Evolutionary conservation across 352 stramenopile species (phyloP), one percentile per base, ranked within the genome.

Genomic region (Globisporangium iwayamae): DNA sequence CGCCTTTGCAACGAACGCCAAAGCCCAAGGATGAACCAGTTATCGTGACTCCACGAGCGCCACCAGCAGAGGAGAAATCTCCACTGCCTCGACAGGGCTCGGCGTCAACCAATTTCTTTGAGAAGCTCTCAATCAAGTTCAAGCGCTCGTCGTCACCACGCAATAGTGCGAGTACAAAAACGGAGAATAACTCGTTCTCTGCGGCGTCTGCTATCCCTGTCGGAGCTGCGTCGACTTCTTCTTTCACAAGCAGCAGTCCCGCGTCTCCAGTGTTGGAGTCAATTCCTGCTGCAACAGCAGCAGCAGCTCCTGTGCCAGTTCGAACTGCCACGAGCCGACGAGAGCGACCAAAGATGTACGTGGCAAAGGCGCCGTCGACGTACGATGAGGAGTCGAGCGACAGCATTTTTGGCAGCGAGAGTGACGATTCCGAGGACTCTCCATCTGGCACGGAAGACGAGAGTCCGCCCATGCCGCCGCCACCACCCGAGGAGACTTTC

Each of bases 381-480:
- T 73, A 91, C 22, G 84, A 93, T 64, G 82, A 90, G 11, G 87
- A 95, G 65, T 96, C 87, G 2, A 94, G 85, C 48, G 87, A 96
- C 72, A 93, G 83, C 62, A 93, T 96, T 32, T 90, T 93, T 66
- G 87, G 83, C 46, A 94, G 85, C 47, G 76, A 86, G 58, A 83
- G 78, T 56, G 84, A 93, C 5, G 39, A 46, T 7, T 91, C 78
- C 8, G 75, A 73, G 5, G 71, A 68, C 34, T 85, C 68, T 4
- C 81, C 72, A 18, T 78, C 70, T 0, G 78, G 79, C 20, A 70
- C 55, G 9, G 78, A 87, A n/a, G 75, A 72, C 7, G 67, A 74
- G 34, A 63, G 71, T 45, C 76, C 78, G 20, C 78, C 69, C 3
- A 38, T 76, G 56, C 79, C 79, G 4, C 79, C 78, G 4, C 76